Evolutionary conservation across 2,329 filamentous ascomycete genomes (phyloP), one percentile per base, ranked within the genome.

Genomic region (Cladosporium sp.): DNA sequence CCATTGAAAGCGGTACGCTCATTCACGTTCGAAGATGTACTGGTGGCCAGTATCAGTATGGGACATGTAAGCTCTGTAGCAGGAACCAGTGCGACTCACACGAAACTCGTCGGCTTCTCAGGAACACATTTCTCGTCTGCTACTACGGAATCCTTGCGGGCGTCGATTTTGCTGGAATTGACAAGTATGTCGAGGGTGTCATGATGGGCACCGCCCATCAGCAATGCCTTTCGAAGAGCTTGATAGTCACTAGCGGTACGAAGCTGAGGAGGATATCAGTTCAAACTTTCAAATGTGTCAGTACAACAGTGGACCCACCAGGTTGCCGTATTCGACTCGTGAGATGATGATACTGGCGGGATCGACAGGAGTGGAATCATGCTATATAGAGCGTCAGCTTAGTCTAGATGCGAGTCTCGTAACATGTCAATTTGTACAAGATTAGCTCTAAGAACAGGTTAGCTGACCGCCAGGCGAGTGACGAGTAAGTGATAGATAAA

Each of bases 291-390:
- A 45, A 47, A 9, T 17, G 15, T 30, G 22, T 47, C 14, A 34
- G 30, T 9, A 30, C 9, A 5, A 47, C 17, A 37, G 66, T 63
- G 11, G 14, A 59, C 79, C 71, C 64, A 85, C 77, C 61, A 91
- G 76, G 51, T 71, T 72, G 51, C 86, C 80, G 72, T 90, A 84
- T 67, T 91, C 85, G 51, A 74, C 70, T 67, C 80, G 84, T 38
- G 82, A 75, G 57, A 90, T 81, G 59, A 78, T 81, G 49, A 88
- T 76, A 49, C 64, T 63, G 50, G 60, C 59, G 11, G 65, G 58
- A 58, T 69, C 65, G 14, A 60, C 20, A 11, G 51, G 22, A 17
- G 25, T 36, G 15, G 28, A 14, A 20, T 45, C 39, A 37, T 55
- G 51, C 51, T 55, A 7, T 7, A 20, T 15, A 34, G 2, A 9